phyloP scores from a whole-genome alignment of 1,284 basidiomycete genomes.

The Rhodotorula sp. region DNA sequence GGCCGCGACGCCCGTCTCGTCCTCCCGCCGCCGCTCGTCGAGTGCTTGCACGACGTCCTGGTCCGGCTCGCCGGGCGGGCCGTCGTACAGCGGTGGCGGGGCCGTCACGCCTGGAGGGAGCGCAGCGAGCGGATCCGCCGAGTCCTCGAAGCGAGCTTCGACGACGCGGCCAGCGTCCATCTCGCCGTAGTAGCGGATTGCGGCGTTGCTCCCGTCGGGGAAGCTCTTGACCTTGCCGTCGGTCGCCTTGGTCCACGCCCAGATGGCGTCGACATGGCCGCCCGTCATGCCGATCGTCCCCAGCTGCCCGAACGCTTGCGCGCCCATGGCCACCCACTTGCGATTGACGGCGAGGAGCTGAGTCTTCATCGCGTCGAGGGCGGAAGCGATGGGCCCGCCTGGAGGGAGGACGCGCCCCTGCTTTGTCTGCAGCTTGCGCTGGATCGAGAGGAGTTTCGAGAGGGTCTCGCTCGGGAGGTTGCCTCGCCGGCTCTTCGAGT shows the following conservation, averaged over 20 bases:
- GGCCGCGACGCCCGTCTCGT: slow-evolving; percentile 6
- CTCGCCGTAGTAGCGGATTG: slow-evolving; percentile 11
- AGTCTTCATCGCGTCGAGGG: slow-evolving; percentile 38
- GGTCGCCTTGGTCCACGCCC: slow-evolving; percentile 40
- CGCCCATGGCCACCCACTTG: slow-evolving; percentile 29
- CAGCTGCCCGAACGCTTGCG: slow-evolving; percentile 35
- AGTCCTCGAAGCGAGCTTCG: slow-evolving; percentile 7
- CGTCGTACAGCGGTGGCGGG: slow-evolving; percentile 24
- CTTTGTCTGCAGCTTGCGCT: slow-evolving; percentile 41
- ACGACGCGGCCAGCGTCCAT: slow-evolving; percentile 29
- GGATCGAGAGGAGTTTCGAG: slow-evolving; percentile 33
- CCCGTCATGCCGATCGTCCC: slow-evolving; percentile 35
- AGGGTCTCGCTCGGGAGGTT: slow-evolving; percentile 41
- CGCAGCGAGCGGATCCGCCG: slow-evolving; percentile 5
- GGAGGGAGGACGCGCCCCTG: slow-evolving; percentile 38
- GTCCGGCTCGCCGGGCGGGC: slow-evolving; percentile 22
- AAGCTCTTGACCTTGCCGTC: slow-evolving; percentile 37
- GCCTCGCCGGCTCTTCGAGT: slow-evolving; percentile 35
- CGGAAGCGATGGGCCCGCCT: slow-evolving; percentile 35
- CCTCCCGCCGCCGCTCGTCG: slow-evolving; percentile 8
- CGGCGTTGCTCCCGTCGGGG: slow-evolving; percentile 2
- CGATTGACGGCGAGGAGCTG: slow-evolving; percentile 44
- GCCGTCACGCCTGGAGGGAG: not conserved
- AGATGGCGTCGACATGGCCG: slow-evolving; percentile 17
- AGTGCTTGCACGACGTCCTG: slow-evolving; percentile 16